These are phyloP conservation scores for Eucommia ulmoides DNA, from an alignment of 257 asterid species.

Conservation along the genomic window DNA sequence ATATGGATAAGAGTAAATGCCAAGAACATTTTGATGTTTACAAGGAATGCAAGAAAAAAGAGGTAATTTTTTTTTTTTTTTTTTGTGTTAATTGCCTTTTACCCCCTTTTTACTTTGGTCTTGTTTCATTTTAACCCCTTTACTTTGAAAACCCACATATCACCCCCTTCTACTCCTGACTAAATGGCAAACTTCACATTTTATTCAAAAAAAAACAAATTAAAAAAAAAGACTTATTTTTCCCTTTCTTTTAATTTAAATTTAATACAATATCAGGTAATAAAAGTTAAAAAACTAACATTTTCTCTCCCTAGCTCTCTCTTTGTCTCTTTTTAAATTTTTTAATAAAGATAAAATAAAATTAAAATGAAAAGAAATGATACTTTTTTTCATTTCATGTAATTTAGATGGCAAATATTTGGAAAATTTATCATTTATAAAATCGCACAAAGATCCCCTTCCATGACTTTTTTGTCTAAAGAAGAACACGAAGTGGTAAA, in stretches of 20 bases:
- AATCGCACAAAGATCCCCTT: too few species aligned
- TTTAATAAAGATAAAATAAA: too few species aligned
- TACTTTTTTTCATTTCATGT: too few species aligned
- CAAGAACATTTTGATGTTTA: conserved; percentile 80
- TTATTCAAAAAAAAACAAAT: background rate
- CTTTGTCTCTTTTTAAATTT: too few species aligned
- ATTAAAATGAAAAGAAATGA: too few species aligned
- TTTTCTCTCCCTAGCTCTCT: too few species aligned
- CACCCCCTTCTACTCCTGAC: background rate
- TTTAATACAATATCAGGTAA: too few species aligned
- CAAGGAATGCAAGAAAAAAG: conserved; percentile 94
- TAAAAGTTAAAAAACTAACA: too few species aligned
- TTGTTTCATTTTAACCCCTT: background rate
- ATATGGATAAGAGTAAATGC: conserved; percentile 76
- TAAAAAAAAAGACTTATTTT: background rate
- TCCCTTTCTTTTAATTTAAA: too few species aligned
- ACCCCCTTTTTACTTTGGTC: background rate
- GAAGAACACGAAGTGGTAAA: background rate
- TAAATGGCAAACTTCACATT: background rate
- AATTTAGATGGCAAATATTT: too few species aligned
- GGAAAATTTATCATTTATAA: too few species aligned
- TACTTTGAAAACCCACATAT: background rate
- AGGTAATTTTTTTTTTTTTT: conserved; percentile 24
- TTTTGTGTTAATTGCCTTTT: background rate
- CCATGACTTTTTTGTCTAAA: background rate